Evolutionary conservation across 441 rosid genomes (phyloP).

Genomic region (Arabidopsis hybrid): DNA sequence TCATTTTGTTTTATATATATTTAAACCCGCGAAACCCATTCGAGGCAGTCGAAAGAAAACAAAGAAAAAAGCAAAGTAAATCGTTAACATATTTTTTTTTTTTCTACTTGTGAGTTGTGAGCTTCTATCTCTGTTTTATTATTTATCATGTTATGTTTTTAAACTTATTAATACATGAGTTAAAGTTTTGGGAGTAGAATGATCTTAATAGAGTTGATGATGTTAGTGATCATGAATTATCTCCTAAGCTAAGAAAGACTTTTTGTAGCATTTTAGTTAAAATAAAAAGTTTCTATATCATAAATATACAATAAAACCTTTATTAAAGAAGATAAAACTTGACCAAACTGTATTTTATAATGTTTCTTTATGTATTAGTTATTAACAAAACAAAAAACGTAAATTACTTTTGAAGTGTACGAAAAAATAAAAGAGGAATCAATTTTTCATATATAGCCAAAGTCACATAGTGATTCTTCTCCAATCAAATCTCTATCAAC

Average conservation of each 20-base stretch:
- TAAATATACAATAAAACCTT: background rate
- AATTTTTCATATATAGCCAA: slow-evolving; percentile 37
- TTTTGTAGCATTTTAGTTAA: background rate
- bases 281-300: no score
- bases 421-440: slow-evolving; percentile 20
- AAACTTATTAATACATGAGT: background rate
- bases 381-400: background rate
- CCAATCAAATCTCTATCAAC: slow-evolving; percentile 43
- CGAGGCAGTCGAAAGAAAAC: background rate
- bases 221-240: background rate
- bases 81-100: background rate
- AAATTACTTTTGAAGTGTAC: slow-evolving; percentile 32
- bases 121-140: background rate
- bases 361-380: slow-evolving; percentile 14
- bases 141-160: background rate
- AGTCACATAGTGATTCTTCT: slow-evolving; percentile 45
- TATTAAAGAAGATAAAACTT: background rate
- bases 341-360: slow-evolving; percentile 32
- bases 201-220: background rate
- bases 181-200: background rate
- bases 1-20: slow-evolving; percentile 35
- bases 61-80: background rate
- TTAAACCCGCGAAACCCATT: slow-evolving; percentile 4
- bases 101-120: background rate
- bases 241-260: background rate